A percentile compares a stretch with the other conserved stretches of the same genome.
These are phyloP conservation scores for Phytomonas francai DNA, from an alignment of 208 protist genomes.

Conservation along the genomic window DNA sequence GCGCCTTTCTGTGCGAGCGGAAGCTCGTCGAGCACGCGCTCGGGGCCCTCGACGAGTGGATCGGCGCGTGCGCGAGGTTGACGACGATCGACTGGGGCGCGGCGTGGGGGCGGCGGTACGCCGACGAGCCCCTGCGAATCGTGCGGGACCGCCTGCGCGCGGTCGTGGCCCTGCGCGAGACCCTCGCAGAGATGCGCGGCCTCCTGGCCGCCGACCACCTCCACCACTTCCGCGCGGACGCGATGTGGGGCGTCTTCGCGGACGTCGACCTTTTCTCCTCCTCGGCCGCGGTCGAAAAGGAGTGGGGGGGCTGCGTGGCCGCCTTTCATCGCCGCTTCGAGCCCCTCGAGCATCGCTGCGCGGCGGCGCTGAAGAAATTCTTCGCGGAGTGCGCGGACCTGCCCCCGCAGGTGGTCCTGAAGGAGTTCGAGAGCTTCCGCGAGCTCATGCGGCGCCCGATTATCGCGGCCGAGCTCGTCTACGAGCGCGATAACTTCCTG, in stretches of 20 bases:
- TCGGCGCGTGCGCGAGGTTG: constrained; percentile 50
- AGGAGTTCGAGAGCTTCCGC: constrained; percentile 72
- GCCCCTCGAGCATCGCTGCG: constrained; percentile 78
- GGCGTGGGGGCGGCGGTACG: constrained; percentile 43
- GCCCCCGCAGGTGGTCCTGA: constrained; percentile 80
- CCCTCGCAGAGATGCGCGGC: constrained; percentile 65
- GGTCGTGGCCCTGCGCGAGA: constrained; percentile 42
- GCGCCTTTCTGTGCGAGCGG: constrained; percentile 50
- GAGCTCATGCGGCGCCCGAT: constrained; percentile 82
- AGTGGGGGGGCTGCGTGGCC: constrained; percentile 58
- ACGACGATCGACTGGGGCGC: constrained; percentile 82
- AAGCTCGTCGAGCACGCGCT: constrained; percentile 53
- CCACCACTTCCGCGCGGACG: constrained; percentile 46
- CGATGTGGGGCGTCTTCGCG: constrained; percentile 73
- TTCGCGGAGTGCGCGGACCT: constrained; percentile 54
- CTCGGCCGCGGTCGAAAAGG: constrained; percentile 32
- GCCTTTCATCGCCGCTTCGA: constrained; percentile 80
- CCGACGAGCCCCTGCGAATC: constrained; percentile 42
- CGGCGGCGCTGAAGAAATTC: constrained; percentile 42
- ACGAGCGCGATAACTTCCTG: constrained; percentile 75
- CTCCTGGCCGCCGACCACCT: constrained; percentile 48
- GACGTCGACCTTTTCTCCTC: constrained; percentile 62
- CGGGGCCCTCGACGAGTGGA: constrained; percentile 69
- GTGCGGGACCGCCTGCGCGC: constrained; percentile 53
- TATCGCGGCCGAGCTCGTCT: constrained; percentile 79